Base-by-base conservation (phyloP, 192 early-diverging fungal genomes). In the Physocladia obscura region DNA sequence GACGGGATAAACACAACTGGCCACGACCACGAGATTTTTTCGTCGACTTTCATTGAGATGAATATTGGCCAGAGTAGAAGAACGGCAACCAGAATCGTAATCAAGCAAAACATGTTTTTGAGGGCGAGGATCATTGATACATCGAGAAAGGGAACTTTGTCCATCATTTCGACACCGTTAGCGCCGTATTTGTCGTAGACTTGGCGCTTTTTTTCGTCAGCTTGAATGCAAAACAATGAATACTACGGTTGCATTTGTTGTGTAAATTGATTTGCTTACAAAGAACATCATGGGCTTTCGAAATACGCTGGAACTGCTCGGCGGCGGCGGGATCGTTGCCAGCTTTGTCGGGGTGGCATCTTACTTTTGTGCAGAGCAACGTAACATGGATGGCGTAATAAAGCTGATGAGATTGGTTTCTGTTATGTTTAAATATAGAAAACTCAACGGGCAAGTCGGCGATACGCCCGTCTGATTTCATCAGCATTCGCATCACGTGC, bases 121-220 rank as follows among this genome's bases (percentile, higher is more conserved):
- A 83, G 64, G 26, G 71, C 62, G 37, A 82, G 59, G 34, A 84
- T 71, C 29, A 76, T 52, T n/a, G 75, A 71, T 15, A 82, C 77
- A 57, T 82, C 79, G 57, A 82, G 44, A 69, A 86, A 82, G 32
- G 78, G 77, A 30, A 74, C 35, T 17, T 76, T 54, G 37, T 64
- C 77, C 71, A 79, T 74, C 70, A 83, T 81, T 55, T 57, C 36
- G 8, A 84, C 67, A 50, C 82, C 81, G 39, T 73, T 73, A 68
- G 84, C 81, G 32, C 80, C 82, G 69, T 96, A 95, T 69, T 88
- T 87, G 81, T 97, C 94, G 77, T 95, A 98, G 21, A 98, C 87
- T 30, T 88, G 70, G 15, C 94, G 87, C 68, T 91, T 93, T 69
- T 95, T 89, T 36, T 62, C 70, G 58, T 82, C 82, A 29, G 69